Base-by-base conservation (phyloP, 495 filamentous ascomycete species). In the Trichodelitschia bisporula region DNA sequence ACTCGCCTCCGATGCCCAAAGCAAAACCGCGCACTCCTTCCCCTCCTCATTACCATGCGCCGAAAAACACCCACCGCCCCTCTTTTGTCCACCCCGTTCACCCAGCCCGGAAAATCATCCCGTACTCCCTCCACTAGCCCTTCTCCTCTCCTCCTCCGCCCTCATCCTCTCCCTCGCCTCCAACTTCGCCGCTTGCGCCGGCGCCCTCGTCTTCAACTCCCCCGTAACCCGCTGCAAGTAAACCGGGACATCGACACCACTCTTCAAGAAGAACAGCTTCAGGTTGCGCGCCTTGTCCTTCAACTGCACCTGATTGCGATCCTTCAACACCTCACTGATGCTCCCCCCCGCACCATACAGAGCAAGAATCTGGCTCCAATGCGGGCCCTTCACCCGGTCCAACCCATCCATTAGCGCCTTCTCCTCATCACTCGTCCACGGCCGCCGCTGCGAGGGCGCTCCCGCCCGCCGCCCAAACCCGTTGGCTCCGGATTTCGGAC, bases 281-380 rank as follows among this genome's bases (percentile, higher is more conserved):
- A 95, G 48, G 34, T 95, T 95, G 20, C 83, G 61, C 5, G 83
- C 83, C 47, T 95, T 95, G 44, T 95, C 83, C 44, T 93, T 93
- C 10, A 93, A 58, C 43, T 93, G 83, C 0, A 93, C 84, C 45
- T 95, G 83, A 29, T 83, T 90, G 24, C 83, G 68, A 40, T 92
- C 84, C 40, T 89, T 90, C 20, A 95, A 57, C 3, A 78, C 72
- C 37, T 86, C 72, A 29, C 72, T 83, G 31, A 86, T 65, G 2
- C 69, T 72, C 3, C 83, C 83, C 19, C 76, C 76, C 0, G 66
- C 64, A 0, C 83, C 83, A 42, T 83, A 92, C 43, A 95, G 67
- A 9, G 71, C 70, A 2, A 95, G 58, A 20, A 95, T 95, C 45
- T 92, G 82, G 37, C 74, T 82, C 83, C 83, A 95, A 40, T 95